Percentiles rank a stretch among this genome's conserved stretches.
phyloP scores from a whole-genome alignment of 108 stramenopile species.

The Cyclotella cryptica region DNA sequence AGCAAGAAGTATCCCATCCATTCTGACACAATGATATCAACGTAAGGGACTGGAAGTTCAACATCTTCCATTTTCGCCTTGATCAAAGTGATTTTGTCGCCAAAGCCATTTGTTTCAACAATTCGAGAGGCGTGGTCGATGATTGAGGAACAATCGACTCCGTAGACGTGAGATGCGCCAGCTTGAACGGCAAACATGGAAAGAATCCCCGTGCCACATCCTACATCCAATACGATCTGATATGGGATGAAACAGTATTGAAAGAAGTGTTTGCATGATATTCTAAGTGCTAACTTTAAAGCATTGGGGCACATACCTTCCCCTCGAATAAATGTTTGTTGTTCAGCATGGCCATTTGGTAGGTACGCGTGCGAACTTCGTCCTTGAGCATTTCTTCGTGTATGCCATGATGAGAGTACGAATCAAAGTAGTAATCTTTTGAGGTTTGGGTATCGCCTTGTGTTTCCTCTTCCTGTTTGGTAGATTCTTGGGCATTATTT shows the following conservation, averaged over 20 bases:
- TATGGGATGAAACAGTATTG: background rate
- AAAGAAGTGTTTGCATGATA: background rate
- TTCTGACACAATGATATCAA: slow-evolving; percentile 97
- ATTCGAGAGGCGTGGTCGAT: slow-evolving; percentile 84
- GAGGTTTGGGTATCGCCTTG: slow-evolving; percentile 58
- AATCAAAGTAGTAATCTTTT: slow-evolving; percentile 94
- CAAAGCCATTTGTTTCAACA: slow-evolving; percentile 83
- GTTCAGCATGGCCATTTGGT: slow-evolving; percentile 85
- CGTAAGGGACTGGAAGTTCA: slow-evolving; percentile 79
- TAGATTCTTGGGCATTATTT: background rate
- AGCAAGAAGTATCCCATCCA: slow-evolving; percentile 99
- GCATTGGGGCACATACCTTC: slow-evolving; percentile 49
- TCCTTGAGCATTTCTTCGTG: slow-evolving; percentile 99
- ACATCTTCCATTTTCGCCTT: slow-evolving; percentile 94
- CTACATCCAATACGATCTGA: slow-evolving; percentile 92
- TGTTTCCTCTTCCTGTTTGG: background rate
- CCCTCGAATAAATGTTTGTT: slow-evolving; percentile 84
- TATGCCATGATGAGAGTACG: slow-evolving; percentile 96
- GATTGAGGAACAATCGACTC: slow-evolving; percentile 92
- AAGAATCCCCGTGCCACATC: slow-evolving; percentile 94
- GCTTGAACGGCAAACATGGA: slow-evolving; percentile 93
- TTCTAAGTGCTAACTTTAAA: background rate
- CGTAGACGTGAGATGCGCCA: slow-evolving; percentile 93
- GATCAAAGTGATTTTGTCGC: slow-evolving; percentile 85
- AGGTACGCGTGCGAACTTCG: slow-evolving; percentile 91